phyloP scores from a whole-genome alignment of 495 filamentous ascomycete species.

The Podospora pseudopauciseta region DNA sequence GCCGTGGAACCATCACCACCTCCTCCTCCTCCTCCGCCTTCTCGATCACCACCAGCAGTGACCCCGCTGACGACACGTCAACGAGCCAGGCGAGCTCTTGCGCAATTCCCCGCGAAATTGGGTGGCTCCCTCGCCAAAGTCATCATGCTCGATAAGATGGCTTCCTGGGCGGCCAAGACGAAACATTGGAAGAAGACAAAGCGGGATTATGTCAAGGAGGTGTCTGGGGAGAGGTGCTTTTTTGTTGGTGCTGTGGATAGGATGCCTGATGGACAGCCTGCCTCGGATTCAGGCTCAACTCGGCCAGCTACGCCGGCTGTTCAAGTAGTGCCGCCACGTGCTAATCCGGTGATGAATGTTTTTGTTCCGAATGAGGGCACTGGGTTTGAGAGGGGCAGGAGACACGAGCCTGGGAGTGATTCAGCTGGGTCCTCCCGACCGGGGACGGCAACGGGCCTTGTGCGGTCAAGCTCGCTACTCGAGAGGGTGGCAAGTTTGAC shows the following conservation, averaged over 20 bases:
- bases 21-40: not conserved
- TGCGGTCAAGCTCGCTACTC: not conserved
- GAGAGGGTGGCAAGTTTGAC: not conserved
- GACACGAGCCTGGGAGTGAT: not conserved
- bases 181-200: not conserved
- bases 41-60: not conserved
- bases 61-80: not conserved
- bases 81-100: not conserved
- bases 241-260: not conserved
- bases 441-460: not conserved
- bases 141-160: conserved; percentile 8
- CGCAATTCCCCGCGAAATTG: not conserved
- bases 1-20: not conserved
- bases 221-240: not conserved
- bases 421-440: not conserved
- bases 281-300: not conserved
- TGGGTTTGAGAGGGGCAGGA: not conserved
- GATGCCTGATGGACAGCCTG: not conserved
- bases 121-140: not conserved
- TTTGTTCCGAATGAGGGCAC: not conserved
- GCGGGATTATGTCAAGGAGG: conserved; percentile 2
- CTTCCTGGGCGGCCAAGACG: conserved; percentile 8
- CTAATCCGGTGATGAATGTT: not conserved
- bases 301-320: not conserved
- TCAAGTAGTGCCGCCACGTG: not conserved